Conservation (phyloP, 2,329 filamentous ascomycete species). For the Neonectria hederae region DNA sequence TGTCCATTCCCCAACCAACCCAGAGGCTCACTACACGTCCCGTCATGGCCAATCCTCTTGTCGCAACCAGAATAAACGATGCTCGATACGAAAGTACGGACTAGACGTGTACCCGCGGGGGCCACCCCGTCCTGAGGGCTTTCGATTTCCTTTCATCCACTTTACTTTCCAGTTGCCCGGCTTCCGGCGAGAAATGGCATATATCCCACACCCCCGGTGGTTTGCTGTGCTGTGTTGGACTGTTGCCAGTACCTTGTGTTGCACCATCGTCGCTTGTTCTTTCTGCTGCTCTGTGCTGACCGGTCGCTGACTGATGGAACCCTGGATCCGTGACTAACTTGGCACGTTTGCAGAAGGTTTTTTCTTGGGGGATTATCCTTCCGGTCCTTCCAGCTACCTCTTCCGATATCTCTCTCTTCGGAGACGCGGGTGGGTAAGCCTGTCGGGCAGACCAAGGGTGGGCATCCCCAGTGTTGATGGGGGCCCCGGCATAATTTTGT, state of each 20-base stretch:
- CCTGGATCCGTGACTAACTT: not conserved
- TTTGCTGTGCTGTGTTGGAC: conserved; percentile 1
- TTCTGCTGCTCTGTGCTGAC: conserved; percentile 8
- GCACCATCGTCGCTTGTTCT: not conserved
- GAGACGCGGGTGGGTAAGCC: conserved; percentile 24
- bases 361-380: conserved; percentile 6
- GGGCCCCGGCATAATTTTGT: conserved; percentile 29
- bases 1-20: not conserved
- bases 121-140: not conserved
- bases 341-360: not conserved
- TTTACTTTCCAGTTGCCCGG: conserved; percentile 7
- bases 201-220: not conserved
- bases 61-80: conserved; percentile 10
- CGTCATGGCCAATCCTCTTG: conserved; percentile 18
- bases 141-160: conserved; percentile 5
- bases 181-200: conserved; percentile 25
- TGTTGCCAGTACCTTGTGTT: not conserved
- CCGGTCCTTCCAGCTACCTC: conserved; percentile 13
- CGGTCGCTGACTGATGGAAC: conserved; percentile 4
- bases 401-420: not conserved
- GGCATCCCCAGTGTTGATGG: conserved; percentile 11
- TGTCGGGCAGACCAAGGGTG: conserved; percentile 16
- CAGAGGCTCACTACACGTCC: conserved; percentile 10
- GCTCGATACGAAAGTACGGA: conserved; percentile 4
- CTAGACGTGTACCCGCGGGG: not conserved